phyloP scores from a whole-genome alignment of 768 basidiomycete species.

The Termitomyces sp. region DNA sequence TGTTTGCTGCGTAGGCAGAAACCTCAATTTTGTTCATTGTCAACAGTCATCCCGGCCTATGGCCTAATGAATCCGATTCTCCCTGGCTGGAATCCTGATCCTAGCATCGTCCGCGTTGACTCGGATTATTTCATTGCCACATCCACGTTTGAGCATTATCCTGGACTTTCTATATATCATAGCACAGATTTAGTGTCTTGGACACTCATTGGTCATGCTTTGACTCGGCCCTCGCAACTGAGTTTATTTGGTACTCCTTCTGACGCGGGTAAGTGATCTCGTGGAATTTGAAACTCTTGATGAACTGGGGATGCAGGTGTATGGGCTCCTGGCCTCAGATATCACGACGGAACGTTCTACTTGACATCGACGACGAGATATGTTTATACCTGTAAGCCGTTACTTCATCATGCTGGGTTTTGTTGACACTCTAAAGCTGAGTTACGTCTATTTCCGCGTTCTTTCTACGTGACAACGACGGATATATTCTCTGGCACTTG shows the following conservation, averaged over 20 bases:
- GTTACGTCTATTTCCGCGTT: constrained; percentile 31
- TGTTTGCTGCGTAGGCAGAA: neutral
- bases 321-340: constrained; percentile 32
- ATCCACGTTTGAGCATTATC: constrained; percentile 35
- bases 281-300: neutral
- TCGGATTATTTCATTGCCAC: constrained; percentile 34
- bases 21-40: too few relatives aligned
- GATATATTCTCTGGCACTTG: constrained; percentile 33
- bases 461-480: constrained; percentile 32
- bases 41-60: neutral
- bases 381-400: constrained; percentile 28
- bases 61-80: constrained; percentile 29
- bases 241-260: constrained; percentile 30
- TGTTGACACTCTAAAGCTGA: constrained; percentile 21
- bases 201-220: constrained; percentile 32
- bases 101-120: constrained; percentile 32
- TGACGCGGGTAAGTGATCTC: constrained; percentile 24
- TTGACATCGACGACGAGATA: constrained; percentile 31
- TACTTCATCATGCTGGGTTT: neutral
- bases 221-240: constrained; percentile 30
- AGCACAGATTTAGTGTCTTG: constrained; percentile 31
- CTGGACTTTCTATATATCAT: constrained; percentile 37
- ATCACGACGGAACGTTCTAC: constrained; percentile 30
- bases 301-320: constrained; percentile 16
- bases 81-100: constrained; percentile 37